Conservation (phyloP, 164 flowering plant genomes). For the Annona squamosa region DNA sequence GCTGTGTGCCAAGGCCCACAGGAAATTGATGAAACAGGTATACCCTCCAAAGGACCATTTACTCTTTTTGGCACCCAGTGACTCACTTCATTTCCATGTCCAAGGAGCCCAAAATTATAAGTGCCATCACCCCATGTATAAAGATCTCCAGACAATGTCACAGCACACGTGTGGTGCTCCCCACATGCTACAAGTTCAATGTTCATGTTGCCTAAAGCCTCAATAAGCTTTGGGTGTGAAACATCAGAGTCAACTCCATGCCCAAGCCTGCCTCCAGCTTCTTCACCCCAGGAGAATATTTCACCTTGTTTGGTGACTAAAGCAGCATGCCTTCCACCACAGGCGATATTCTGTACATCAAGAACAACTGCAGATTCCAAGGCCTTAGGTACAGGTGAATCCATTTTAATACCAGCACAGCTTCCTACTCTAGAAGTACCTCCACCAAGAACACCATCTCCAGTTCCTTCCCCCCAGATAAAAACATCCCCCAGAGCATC, state of each 20-base stretch:
- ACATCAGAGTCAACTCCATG: conserved; percentile 98
- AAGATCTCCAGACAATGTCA: conserved; percentile 93
- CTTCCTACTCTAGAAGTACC: conserved; percentile 59
- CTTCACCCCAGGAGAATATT: conserved; percentile 97
- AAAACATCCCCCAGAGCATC: conserved; percentile 97
- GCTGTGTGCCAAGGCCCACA: conserved; percentile 99
- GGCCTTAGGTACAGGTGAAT: conserved; percentile 79
- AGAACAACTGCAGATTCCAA: conserved; percentile 93
- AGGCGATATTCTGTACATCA: conserved; percentile 95
- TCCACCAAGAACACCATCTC: conserved; percentile 87
- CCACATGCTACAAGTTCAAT: conserved; percentile 97
- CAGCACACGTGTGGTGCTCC: conserved; percentile 92
- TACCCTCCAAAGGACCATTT: conserved; percentile 91
- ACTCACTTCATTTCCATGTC: conserved; percentile 93
- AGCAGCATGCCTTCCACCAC: conserved; percentile 91
- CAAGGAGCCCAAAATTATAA: conserved; percentile 82
- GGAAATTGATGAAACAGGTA: conserved; percentile 84
- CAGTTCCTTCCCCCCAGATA: conserved; percentile 95
- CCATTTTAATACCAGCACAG: conserved; percentile 54
- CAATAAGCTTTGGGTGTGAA: conserved; percentile 87
- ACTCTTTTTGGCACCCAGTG: conserved; percentile 96
- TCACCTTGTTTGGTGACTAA: conserved; percentile 96
- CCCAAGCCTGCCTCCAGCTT: conserved; percentile 95
- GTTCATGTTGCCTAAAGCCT: conserved; percentile 64
- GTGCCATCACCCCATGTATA: conserved; percentile 98